Conservation (phyloP, 2,329 filamentous ascomycete species). For the Calonectria hawksworthii region DNA sequence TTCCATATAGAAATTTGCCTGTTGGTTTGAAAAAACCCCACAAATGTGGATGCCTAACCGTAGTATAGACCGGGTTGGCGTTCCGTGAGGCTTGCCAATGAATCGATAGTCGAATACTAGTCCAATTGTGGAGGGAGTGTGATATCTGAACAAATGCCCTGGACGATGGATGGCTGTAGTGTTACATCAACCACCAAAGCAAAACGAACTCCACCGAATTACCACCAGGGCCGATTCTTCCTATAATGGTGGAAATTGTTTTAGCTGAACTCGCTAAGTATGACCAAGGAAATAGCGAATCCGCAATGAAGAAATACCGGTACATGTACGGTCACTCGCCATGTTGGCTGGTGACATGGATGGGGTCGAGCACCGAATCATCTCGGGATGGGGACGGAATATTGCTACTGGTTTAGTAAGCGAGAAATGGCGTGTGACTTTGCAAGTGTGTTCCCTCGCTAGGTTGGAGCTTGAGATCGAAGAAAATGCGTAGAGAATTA, state of each 20-base stretch:
- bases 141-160: not conserved
- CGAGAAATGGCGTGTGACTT: not conserved
- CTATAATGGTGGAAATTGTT: not conserved
- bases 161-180: too few relatives aligned
- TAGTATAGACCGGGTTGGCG: not conserved
- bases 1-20: not conserved
- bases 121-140: constrained; percentile 11
- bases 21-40: not conserved
- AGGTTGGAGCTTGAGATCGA: not conserved
- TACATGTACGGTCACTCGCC: not conserved
- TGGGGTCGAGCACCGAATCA: not conserved
- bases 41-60: not conserved
- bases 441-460: not conserved
- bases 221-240: not conserved
- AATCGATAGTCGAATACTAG: constrained; percentile 5
- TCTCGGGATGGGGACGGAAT: not conserved
- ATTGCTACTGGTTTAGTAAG: not conserved
- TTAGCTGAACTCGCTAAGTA: not conserved
- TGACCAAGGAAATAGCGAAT: not conserved
- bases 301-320: not conserved
- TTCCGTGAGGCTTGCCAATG: not conserved
- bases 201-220: not conserved
- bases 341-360: not conserved
- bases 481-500: not conserved
- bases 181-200: not conserved